Base-by-base conservation (phyloP, 257 asterid species). In the Vinca minor region DNA sequence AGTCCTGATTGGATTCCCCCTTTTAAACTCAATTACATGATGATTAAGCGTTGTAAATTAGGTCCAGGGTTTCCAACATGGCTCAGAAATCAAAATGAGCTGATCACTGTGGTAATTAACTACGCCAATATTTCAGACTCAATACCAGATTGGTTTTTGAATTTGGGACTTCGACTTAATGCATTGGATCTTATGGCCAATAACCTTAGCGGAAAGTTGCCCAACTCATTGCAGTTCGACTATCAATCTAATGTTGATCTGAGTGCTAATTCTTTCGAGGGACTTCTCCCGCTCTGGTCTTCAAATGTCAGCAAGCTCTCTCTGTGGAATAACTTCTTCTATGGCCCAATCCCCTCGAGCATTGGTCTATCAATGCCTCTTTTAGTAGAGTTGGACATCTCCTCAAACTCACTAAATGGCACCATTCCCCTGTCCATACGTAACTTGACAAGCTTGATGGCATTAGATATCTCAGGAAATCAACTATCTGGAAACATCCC, bases 281-380 rank as follows among this genome's bases (percentile, higher is more conserved):
- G 82, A 9, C 68, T 77, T 64, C 77, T 77, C 26, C 82, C 82
- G 0, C 75, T 78, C 26, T 74, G 82, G 82, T 26, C 79, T 18
- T 32, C 70, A 21, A 74, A 78, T 31, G 28, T 74, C 41, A 47
- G 73, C 56, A 21, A 68, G n/a, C 49, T 78, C 61, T 71, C 71
- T 71, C 61, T 74, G 57, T 67, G 73, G 77, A 70, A 55, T 13
- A 78, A 78, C 70, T 60, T 23, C 35, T 74, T 78, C 45, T 74
- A 77, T 35, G 77, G 83, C 47, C 71, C 77, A 15, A 74, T 78
- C 20, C 76, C 83, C 38, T n/a, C 49, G 1, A 63, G 72, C 59
- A 68, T 78, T 66, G 77, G 72, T 47, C 64, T 26, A 57, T 36
- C 62, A 61, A 8, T 72, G 71, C 74, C 68, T 42, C 1, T 13